Base-by-base conservation (phyloP, 73 alveolate genomes). In the Urostyla sp. region DNA sequence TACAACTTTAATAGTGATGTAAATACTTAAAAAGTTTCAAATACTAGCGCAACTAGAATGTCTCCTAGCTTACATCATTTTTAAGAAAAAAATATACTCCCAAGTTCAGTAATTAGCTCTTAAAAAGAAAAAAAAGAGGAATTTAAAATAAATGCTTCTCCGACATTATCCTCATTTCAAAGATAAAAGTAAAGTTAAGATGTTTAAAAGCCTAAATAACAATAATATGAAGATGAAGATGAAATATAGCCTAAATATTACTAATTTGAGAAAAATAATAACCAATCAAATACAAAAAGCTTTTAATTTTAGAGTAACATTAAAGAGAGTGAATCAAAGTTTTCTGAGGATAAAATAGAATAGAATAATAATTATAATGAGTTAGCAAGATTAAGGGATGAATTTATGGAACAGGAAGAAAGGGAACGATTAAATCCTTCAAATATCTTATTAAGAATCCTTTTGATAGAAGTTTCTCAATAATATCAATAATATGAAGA, bases 371-470 rank as follows among this genome's bases (percentile, higher is more conserved):
- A 23, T n/a, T n/a, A n/a, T n/a, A n/a, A 77, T 4, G 89, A 77
- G 36, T 43, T 74, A 8, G 8, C 32, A 0, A 49, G 67, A 35
- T 26, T 85, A 49, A 75, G 76, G 36, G 87, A 76, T 34, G 75
- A 75, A 60, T 76, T 75, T 53, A 37, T 52, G 26, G 85, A 63
- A 49, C 15, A 56, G 23, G 93, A 85, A 50, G 87, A 85, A 31
- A 56, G 77, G 44, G 82, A 61, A 30, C 30, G 89, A 31, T 49
- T 63, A 5, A 80, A 85, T 53, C 88, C 85, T 11, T 49, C 75
- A 21, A 85, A 85, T 56, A 40, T 85, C 28, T 53, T 61, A 0
- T 30, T 85, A 0, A 40, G 93, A 27, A 66, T 69, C 8, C 21
- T 85, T 2, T 48, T 85, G 37, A 46, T 75, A 13, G 63, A 69